A percentile compares a stretch with the other conserved stretches of the same genome.
Evolutionary conservation across 805 yeast genomes (phyloP).

Genomic region (Wickerhamomyces ciferrii): DNA sequence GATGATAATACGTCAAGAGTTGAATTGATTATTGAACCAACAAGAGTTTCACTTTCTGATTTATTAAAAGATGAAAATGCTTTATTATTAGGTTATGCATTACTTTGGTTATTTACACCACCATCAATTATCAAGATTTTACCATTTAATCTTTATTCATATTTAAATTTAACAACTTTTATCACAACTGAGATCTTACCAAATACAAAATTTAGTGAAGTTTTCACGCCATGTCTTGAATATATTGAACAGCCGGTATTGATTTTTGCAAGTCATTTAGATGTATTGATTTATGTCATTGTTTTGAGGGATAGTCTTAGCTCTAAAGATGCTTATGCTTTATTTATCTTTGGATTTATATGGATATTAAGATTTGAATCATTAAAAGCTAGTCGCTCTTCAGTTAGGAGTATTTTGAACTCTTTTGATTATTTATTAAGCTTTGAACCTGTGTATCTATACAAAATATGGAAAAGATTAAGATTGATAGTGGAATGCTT

Average conservation of each 20-base stretch:
- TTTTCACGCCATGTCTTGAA: constrained; percentile 30
- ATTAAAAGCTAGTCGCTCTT: constrained; percentile 21
- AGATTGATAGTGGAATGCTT: not conserved
- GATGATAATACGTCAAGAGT: constrained; percentile 12
- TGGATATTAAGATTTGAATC: constrained; percentile 35
- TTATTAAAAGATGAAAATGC: constrained; percentile 36
- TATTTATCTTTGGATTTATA: constrained; percentile 27
- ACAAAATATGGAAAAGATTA: not conserved
- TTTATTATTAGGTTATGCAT: constrained; percentile 29
- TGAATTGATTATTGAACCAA: constrained; percentile 4
- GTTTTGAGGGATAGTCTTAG: constrained; percentile 24
- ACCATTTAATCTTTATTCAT: constrained; percentile 36
- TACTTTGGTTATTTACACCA: constrained; percentile 32
- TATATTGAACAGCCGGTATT: constrained; percentile 33
- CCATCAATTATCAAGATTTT: constrained; percentile 27
- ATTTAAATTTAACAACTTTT: constrained; percentile 30
- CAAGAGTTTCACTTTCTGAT: constrained; percentile 25
- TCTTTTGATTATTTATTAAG: constrained; percentile 1
- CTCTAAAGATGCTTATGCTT: constrained; percentile 22
- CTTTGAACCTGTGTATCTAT: not conserved
- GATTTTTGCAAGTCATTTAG: constrained; percentile 32
- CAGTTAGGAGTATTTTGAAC: constrained; percentile 11
- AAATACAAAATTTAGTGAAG: constrained; percentile 23
- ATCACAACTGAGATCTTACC: constrained; percentile 29
- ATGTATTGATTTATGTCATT: constrained; percentile 26